Evolutionary conservation across 257 asterid species (phyloP), one percentile per base, ranked within the genome.

Genomic region (Ophiorrhiza pumila): DNA sequence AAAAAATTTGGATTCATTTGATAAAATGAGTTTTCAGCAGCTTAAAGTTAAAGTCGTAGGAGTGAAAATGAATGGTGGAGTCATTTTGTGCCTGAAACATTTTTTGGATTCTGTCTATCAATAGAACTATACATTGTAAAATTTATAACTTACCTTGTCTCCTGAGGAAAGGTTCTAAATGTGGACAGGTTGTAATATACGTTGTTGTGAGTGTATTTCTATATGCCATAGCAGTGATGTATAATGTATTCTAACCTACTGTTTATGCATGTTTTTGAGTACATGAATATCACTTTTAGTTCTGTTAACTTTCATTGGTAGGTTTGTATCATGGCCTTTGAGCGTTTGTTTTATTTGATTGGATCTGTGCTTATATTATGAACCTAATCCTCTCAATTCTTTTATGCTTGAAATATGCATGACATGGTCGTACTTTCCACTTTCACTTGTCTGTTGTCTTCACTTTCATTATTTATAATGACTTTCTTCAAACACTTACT

Each of bases 391-490:
- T 71, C n/a, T 52, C 17, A 49, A 39, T 47, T 68, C 47, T 9
- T n/a, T 49, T 47, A 52, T 47, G 45, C 35, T 61, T 5, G 58
- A 5, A 3, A 11, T 50, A 34, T 52, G 34, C 32, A 15, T 67
- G 23, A 35, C 22, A 5, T 71, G 17, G 63, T 39, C 9, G 15
- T 39, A 10, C 12, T 12, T 52, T 68, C 34, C 10, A 32, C 29
- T 68, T 25, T 67, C 25, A 39, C 47, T 34, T 74, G 32, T 73
- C 23, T 12, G 34, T 41, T 76, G 45, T 68, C 41, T 67, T 80
- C 56, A 27, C 50, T 46, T 75, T 70, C 60, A 69, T 60, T 57
- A n/a, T 68, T 10, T 71, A 31, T 39, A 17, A n/a, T 63, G 22
- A 23, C 23, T 49, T 6, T 46, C 7, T 68, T 39, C 3, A 6